Evolutionary conservation across 495 filamentous ascomycete species (phyloP).

Genomic region (Podospora bellae-mahoneyi): DNA sequence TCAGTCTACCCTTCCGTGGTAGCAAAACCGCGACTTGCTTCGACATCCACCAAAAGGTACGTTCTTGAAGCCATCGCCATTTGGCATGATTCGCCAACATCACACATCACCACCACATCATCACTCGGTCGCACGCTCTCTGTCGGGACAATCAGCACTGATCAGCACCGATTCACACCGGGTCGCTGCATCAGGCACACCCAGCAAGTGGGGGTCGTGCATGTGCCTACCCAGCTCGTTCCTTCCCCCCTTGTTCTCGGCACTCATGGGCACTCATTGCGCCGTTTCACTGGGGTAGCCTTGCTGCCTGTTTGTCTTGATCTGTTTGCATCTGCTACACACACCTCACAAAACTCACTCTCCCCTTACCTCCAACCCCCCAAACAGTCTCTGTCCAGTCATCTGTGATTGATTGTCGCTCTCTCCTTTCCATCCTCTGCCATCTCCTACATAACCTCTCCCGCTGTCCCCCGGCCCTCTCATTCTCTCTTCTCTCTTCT

Average conservation of each 20-base stretch:
- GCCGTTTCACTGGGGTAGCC: neutral
- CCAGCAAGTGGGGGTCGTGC: neutral
- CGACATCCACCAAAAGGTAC: neutral
- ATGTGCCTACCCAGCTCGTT: neutral
- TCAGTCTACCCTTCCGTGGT: neutral
- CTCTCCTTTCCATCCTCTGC: neutral
- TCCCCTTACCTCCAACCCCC: neutral
- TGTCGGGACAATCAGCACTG: neutral
- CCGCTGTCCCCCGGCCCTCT: neutral
- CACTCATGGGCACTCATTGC: neutral
- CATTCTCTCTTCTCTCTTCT: neutral
- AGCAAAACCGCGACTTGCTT: neutral
- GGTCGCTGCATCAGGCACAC: neutral
- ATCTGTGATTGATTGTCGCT: neutral
- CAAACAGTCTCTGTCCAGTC: neutral
- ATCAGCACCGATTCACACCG: neutral
- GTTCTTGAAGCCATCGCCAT: neutral
- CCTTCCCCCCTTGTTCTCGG: neutral
- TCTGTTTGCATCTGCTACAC: neutral
- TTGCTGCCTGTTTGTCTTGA: neutral
- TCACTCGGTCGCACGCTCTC: neutral
- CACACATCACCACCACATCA: neutral
- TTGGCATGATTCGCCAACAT: conserved; percentile 20
- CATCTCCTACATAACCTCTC: neutral
- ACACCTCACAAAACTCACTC: neutral